A percentile compares a stretch with the other conserved stretches of the same genome.
Conservation (phyloP, 257 asterid genomes). For the Nicotiana sylvestris region DNA sequence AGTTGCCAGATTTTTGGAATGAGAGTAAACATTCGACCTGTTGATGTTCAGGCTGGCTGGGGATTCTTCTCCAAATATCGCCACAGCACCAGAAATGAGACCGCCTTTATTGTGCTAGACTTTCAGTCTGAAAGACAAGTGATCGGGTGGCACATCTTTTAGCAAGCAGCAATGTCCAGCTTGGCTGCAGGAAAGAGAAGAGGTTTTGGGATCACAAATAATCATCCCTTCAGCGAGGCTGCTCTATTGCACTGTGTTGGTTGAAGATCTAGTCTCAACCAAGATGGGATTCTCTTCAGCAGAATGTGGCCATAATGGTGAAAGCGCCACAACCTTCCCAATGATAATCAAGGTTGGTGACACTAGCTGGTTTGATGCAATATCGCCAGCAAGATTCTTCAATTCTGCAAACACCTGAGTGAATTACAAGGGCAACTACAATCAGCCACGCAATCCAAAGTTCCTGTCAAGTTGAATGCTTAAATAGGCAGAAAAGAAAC, state of each 20-base stretch:
- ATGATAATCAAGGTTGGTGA: constrained; percentile 80
- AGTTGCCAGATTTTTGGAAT: neutral
- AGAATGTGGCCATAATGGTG: constrained; percentile 69
- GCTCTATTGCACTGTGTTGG: neutral
- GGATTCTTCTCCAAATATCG: neutral
- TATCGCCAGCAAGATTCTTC: constrained; percentile 60
- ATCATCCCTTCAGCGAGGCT: neutral
- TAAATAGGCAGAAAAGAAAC: neutral
- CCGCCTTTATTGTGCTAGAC: neutral
- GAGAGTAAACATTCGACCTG: neutral
- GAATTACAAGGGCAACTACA: neutral
- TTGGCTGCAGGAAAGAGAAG: neutral
- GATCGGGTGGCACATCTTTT: neutral
- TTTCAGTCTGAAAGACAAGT: neutral
- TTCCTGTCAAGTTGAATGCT: neutral
- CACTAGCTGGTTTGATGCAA: constrained; percentile 47
- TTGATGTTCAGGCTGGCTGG: neutral
- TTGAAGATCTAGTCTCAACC: constrained; percentile 33
- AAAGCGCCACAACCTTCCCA: constrained; percentile 79
- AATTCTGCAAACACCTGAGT: constrained; percentile 70
- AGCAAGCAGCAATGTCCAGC: neutral
- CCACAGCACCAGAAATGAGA: neutral
- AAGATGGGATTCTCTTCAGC: constrained; percentile 29
- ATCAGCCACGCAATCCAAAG: neutral
- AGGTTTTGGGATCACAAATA: neutral